A percentile compares a stretch with the other conserved stretches of the same genome.
These are phyloP conservation scores for Henckelia pumila DNA, from an alignment of 257 asterid genomes.

Conservation along the genomic window DNA sequence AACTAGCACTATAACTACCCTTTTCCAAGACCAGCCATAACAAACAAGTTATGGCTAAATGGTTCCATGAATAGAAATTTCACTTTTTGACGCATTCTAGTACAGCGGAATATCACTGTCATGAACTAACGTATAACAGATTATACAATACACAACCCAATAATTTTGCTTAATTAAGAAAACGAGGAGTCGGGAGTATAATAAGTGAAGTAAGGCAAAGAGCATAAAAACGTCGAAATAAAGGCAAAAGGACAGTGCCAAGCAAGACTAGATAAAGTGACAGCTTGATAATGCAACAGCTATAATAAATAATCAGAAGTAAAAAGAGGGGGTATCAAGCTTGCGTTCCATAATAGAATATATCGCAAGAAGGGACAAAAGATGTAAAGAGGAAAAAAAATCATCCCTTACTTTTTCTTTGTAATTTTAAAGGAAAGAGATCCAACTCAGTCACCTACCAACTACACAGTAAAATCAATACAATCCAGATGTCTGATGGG, in stretches of 20 bases:
- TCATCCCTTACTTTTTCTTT: slow-evolving; percentile 34
- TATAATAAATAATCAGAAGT: slow-evolving; percentile 11
- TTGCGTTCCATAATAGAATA: slow-evolving; percentile 7
- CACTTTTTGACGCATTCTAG: background rate
- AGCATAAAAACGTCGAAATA: slow-evolving; percentile 7
- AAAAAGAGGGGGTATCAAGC: slow-evolving; percentile 1
- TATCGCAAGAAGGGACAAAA: background rate
- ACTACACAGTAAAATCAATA: slow-evolving; percentile 21
- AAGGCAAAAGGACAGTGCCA: slow-evolving; percentile 14
- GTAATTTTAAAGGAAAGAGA: slow-evolving; percentile 31
- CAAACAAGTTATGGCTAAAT: background rate
- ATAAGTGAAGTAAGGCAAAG: background rate
- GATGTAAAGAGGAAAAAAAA: slow-evolving; percentile 31
- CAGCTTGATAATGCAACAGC: background rate
- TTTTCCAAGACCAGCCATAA: background rate
- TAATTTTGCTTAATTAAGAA: background rate
- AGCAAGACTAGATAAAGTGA: slow-evolving; percentile 20
- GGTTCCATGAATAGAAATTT: background rate
- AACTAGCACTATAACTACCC: background rate
- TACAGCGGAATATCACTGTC: slow-evolving; percentile 11
- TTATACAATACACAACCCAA: background rate
- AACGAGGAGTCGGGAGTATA: slow-evolving; percentile 2
- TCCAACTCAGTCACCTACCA: slow-evolving; percentile 13
- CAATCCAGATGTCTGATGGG: background rate
- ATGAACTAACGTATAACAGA: slow-evolving; percentile 8